These are phyloP conservation scores for Asterophora parasitica DNA, from an alignment of 768 basidiomycete species.

Conservation along the genomic window DNA sequence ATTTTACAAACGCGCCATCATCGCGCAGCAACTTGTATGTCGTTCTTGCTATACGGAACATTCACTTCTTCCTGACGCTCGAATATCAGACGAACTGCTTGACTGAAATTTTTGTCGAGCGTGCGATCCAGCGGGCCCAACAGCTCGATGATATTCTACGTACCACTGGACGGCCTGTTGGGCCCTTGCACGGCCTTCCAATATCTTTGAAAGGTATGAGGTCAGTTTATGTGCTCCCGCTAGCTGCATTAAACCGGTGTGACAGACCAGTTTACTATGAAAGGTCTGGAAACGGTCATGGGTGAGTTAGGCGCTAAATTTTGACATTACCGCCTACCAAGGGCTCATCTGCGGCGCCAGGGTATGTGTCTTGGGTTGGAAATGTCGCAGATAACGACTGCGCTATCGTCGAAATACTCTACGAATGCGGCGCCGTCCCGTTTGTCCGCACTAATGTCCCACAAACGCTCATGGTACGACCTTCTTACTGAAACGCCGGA, in stretches of 20 bases:
- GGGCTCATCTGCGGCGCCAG: slow-evolving; percentile 17
- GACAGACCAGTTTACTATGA: slow-evolving; percentile 52
- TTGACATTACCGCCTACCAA: background rate
- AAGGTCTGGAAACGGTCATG: slow-evolving; percentile 50
- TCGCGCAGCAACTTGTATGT: slow-evolving; percentile 63
- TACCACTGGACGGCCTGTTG: slow-evolving; percentile 43
- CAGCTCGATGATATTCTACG: slow-evolving; percentile 44
- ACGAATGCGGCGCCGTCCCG: slow-evolving; percentile 52
- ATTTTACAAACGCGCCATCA: slow-evolving; percentile 60
- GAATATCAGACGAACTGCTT: slow-evolving; percentile 42
- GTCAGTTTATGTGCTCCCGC: background rate
- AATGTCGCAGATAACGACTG: slow-evolving; percentile 41
- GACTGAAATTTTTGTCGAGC: slow-evolving; percentile 54
- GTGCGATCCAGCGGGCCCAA: slow-evolving; percentile 42
- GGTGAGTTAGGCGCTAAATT: slow-evolving; percentile 12
- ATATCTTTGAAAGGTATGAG: slow-evolving; percentile 33
- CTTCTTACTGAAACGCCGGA: background rate
- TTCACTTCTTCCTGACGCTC: background rate
- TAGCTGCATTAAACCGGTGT: background rate
- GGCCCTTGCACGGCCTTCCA: slow-evolving; percentile 49
- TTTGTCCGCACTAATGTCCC: slow-evolving; percentile 55
- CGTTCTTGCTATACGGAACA: background rate
- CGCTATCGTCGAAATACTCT: slow-evolving; percentile 48
- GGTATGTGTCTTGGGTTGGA: slow-evolving; percentile 54
- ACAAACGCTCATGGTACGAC: slow-evolving; percentile 46